Base-by-base conservation (phyloP, 176 grass and related monocot genomes). In the Pontederia crassipes region DNA sequence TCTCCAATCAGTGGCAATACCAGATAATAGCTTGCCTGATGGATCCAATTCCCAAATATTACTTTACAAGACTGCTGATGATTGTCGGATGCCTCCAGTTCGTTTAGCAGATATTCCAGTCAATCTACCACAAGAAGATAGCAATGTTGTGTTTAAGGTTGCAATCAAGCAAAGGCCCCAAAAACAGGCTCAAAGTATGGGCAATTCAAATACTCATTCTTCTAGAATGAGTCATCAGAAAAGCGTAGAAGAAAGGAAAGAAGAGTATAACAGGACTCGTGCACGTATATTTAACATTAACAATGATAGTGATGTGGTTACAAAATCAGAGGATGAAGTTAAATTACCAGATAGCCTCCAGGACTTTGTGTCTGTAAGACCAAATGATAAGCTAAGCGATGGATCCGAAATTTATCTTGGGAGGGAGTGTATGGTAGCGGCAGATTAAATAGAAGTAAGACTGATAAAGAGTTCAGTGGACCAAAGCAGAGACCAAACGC, bases 161-260 rank as follows among this genome's bases (percentile, higher is more conserved):
- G 94, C 94, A 65, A 98, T 98, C 18, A 98, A 98, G 57, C 94
- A 90, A 63, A 88, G 94, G 76, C 82, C 88, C 27, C 79, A 83
- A 55, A 98, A 84, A 69, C 74, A 81, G 27, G 35, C 61, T 11
- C 84, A 89, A 52, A 69, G 57, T 24, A 66, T 48, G 9, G 70
- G 70, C 27, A 71, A 63, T 60, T 54, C 66, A 13, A 57, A 61
- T 61, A 48, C 69, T 26, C 58, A 77, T 61, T 78, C 77, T 57
- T 77, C 74, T 60, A 98, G 54, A 57, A 68, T 66, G 9, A 83
- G 81, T 79, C 63, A 78, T 69, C 88, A 73, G 35, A 98, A 98
- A 76, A 98, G 84, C 46, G 94, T 98, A 7, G 88, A 98, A 68
- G 94, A 98, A 82, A 83, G 94, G 55, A 98, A 98, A 81, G 94